phyloP scores from a whole-genome alignment of 768 basidiomycete species.

The Termitomyces sp. region DNA sequence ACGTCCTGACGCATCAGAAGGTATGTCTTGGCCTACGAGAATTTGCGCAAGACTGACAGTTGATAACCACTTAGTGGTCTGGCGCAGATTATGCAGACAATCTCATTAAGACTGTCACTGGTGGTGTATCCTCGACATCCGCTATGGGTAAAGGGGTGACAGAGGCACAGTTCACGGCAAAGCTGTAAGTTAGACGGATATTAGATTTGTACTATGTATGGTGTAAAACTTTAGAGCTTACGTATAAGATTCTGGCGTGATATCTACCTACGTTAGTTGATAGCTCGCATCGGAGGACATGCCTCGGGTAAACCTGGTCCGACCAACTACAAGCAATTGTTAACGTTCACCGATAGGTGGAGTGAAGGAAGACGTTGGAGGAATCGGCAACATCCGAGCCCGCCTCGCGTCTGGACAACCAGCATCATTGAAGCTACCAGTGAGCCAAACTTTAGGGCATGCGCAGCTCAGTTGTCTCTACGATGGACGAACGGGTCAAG shows the following conservation, averaged over 20 bases:
- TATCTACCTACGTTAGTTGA: background rate
- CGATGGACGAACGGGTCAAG: constrained; percentile 67
- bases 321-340: background rate
- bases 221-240: constrained; percentile 1
- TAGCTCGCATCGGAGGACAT: background rate
- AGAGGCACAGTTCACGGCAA: constrained; percentile 71
- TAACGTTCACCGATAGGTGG: background rate
- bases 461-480: background rate
- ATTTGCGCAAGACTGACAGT: constrained; percentile 10
- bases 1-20: constrained; percentile 97
- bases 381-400: constrained; percentile 17
- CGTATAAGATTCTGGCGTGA: background rate
- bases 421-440: background rate
- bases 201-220: constrained; percentile 3
- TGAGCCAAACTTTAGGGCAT: background rate
- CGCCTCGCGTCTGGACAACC: background rate
- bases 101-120: constrained; percentile 92
- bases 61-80: constrained; percentile 60
- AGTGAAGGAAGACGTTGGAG: background rate
- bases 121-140: constrained; percentile 94
- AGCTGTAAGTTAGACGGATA: constrained; percentile 21
- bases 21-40: constrained; percentile 32
- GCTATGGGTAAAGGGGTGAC: constrained; percentile 99
- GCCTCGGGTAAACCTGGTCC: background rate
- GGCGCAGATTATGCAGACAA: constrained; percentile 92